phyloP scores from a whole-genome alignment of 1,284 basidiomycete species.

The Cutaneotrichosporon arboriforme region DNA sequence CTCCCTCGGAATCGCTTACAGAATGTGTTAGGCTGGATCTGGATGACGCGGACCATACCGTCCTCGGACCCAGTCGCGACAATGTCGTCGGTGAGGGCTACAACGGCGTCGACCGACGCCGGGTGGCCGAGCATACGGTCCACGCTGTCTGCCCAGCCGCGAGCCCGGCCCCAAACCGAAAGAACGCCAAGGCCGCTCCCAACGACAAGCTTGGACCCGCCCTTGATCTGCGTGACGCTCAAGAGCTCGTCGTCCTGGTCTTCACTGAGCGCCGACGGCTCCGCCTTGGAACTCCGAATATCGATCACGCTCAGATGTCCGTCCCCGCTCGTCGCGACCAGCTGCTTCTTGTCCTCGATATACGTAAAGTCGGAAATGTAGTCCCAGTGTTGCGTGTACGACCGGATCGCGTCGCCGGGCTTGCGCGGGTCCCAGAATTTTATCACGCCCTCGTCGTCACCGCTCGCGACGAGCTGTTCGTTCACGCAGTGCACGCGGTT shows the following conservation, averaged over 20 bases:
- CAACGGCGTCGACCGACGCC: conserved; percentile 77
- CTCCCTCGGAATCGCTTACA: conserved; percentile 42
- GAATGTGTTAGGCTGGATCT: conserved; percentile 83
- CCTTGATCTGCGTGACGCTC: conserved; percentile 75
- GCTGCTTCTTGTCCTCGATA: conserved; percentile 74
- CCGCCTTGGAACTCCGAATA: conserved; percentile 66
- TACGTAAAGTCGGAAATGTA: conserved; percentile 92
- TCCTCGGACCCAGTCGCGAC: conserved; percentile 90
- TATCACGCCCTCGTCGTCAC: conserved; percentile 89
- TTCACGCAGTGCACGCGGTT: conserved; percentile 70
- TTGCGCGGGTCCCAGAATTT: conserved; percentile 90
- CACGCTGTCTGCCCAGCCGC: conserved; percentile 78
- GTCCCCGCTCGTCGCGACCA: conserved; percentile 86
- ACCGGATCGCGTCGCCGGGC: conserved; percentile 55
- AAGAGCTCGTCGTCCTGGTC: conserved; percentile 95
- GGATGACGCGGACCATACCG: conserved; percentile 81
- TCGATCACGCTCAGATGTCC: conserved; percentile 88
- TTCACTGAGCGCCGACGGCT: conserved; percentile 73
- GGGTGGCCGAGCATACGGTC: conserved; percentile 90
- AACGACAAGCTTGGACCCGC: conserved; percentile 74
- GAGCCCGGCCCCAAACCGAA: conserved; percentile 78
- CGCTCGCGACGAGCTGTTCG: conserved; percentile 68
- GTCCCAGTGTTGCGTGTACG: conserved; percentile 85
- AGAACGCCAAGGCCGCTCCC: conserved; percentile 89
- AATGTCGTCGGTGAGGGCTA: conserved; percentile 59